phyloP scores from a whole-genome alignment of 2,329 filamentous ascomycete genomes.

The Tolypocladium endophyticum region DNA sequence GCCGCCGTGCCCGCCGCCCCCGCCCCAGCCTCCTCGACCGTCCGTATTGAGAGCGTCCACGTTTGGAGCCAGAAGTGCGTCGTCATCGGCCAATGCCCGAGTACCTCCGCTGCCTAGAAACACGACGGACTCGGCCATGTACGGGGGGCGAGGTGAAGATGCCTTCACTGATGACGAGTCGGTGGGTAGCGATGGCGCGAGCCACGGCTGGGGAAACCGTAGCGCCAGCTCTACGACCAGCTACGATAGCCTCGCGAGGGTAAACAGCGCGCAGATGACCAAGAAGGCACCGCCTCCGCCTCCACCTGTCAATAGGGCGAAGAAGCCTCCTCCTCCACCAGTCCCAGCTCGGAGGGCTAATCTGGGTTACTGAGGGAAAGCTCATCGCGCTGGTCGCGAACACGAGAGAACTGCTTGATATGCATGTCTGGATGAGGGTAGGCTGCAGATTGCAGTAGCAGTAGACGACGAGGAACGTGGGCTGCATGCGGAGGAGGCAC shows the following conservation, averaged over 20 bases:
- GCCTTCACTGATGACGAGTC: constrained; percentile 41
- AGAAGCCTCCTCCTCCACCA: constrained; percentile 25
- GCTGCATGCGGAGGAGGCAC: background rate
- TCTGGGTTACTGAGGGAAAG: constrained; percentile 3
- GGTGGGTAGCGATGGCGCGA: constrained; percentile 37
- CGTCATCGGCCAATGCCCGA: constrained; percentile 10
- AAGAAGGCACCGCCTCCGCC: constrained; percentile 47
- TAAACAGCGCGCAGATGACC: constrained; percentile 13
- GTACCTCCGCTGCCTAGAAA: constrained; percentile 33
- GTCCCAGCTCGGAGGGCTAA: constrained; percentile 21
- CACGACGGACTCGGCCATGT: constrained; percentile 21
- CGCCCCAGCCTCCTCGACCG: constrained; percentile 24
- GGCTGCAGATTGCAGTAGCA: background rate
- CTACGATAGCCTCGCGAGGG: constrained; percentile 34
- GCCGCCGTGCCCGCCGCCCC: constrained; percentile 16
- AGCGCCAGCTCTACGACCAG: constrained; percentile 47
- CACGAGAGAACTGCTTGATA: background rate
- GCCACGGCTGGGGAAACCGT: constrained; percentile 38
- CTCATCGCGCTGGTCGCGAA: background rate
- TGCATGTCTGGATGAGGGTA: background rate
- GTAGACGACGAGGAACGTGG: background rate
- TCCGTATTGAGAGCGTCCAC: constrained; percentile 26
- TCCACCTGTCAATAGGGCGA: constrained; percentile 35
- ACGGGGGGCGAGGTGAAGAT: constrained; percentile 26
- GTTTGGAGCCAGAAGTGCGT: constrained; percentile 20